Evolutionary conservation across 2,329 filamentous ascomycete genomes (phyloP), one percentile per base, ranked within the genome.

Genomic region (Sclerotinia subarctica): DNA sequence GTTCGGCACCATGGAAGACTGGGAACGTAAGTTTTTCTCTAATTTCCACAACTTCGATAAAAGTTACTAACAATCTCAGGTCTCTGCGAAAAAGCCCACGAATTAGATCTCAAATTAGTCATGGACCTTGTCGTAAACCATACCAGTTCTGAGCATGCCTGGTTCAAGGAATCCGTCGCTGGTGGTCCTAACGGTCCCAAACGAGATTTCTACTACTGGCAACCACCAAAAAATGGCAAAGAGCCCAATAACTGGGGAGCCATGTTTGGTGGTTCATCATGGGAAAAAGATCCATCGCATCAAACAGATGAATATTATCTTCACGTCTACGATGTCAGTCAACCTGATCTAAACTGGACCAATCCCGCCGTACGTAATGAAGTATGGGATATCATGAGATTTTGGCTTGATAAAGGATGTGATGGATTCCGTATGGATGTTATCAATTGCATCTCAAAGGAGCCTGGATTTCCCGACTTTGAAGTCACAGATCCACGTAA

Each of bases 291-390:
- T 64, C 62, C 62, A 4, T 53, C 47, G 13, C 82, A 84, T 65
- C 69, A 74, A 0, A 82, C 83, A 0, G 77, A 82, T 49, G 82
- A 86, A 69, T 86, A 86, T 69, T 86, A 86, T 68, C 78, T 86
- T 1, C 83, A 84, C 71, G 81, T 93, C 1, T 94, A 91, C 75
- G 85, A 86, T 0, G 81, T 85, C 0, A 86, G 89, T 59, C 91
- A 93, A 75, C 91, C 91, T 0, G 91, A 94, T 72, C 81, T 94
- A 24, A 93, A 93, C 75, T 93, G 90, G 90, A 88, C 92, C 67
- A 88, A 89, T 60, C 81, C 83, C 0, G 84, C 85, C 2, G 87
- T 90, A 10, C 85, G 89, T 8, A 81, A 87, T 64, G 90, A 87
- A 0, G 88, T 92, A 1, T 89, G 92, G 73, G 82, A 88, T 7